These are phyloP conservation scores for Calonectria ilicicola DNA, from an alignment of 2,329 filamentous ascomycete genomes.

Conservation along the genomic window DNA sequence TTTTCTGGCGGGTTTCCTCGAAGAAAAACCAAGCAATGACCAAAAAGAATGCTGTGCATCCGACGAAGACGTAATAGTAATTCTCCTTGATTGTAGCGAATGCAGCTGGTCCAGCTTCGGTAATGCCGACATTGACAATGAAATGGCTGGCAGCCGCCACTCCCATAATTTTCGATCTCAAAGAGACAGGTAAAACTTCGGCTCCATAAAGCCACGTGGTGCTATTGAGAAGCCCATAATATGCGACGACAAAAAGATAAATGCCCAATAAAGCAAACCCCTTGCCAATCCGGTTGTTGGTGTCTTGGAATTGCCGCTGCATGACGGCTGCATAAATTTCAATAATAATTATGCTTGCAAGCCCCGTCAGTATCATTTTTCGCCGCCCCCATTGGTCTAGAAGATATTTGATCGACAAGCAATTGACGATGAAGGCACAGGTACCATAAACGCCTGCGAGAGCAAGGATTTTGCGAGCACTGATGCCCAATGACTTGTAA, in stretches of 20 bases:
- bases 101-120: background rate
- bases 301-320: background rate
- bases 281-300: background rate
- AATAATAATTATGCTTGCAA: background rate
- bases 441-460: background rate
- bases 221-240: background rate
- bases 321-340: background rate
- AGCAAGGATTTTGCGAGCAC: background rate
- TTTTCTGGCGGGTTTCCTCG: background rate
- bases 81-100: background rate
- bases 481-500: background rate
- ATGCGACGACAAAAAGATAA: background rate
- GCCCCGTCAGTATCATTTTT: background rate
- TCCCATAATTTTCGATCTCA: background rate
- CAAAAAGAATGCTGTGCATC: background rate
- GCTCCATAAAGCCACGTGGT: background rate
- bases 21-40: background rate
- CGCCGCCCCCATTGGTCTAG: background rate
- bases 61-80: background rate
- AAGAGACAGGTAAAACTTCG: background rate
- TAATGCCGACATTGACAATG: background rate
- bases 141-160: background rate
- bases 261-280: background rate
- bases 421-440: background rate
- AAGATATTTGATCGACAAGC: background rate